phyloP scores from a whole-genome alignment of 2,329 filamentous ascomycete species.

The Aspergillus niger region DNA sequence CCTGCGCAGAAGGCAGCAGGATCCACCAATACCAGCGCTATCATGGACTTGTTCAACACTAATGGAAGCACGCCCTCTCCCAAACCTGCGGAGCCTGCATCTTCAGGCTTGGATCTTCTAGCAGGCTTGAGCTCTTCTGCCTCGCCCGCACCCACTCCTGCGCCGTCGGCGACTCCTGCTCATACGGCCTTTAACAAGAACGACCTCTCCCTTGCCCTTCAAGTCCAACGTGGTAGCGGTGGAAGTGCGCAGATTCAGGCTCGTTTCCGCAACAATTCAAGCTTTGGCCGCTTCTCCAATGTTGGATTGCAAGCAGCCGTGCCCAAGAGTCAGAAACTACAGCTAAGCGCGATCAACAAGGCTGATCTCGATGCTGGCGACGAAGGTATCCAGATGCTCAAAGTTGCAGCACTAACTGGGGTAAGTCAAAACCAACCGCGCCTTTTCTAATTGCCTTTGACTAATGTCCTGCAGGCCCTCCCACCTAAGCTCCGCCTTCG shows the following conservation, averaged over 20 bases:
- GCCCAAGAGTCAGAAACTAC: slow-evolving; percentile 92
- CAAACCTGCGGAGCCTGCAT: slow-evolving; percentile 51
- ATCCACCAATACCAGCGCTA: slow-evolving; percentile 65
- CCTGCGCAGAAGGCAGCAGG: slow-evolving; percentile 52
- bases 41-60: slow-evolving; percentile 84
- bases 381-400: slow-evolving; percentile 89
- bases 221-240: slow-evolving; percentile 71
- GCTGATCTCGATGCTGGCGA: slow-evolving; percentile 73
- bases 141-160: slow-evolving; percentile 54
- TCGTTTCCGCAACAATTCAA: slow-evolving; percentile 76
- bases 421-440: slow-evolving; percentile 63
- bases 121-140: slow-evolving; percentile 50
- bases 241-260: slow-evolving; percentile 79
- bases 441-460: slow-evolving; percentile 23
- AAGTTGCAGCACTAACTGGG: slow-evolving; percentile 78
- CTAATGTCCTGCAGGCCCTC: slow-evolving; percentile 59
- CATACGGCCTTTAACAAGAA: slow-evolving; percentile 85
- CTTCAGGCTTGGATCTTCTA: slow-evolving; percentile 37
- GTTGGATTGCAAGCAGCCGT: slow-evolving; percentile 93
- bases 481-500: slow-evolving; percentile 72
- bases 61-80: slow-evolving; percentile 51
- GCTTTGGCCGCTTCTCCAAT: slow-evolving; percentile 65
- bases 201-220: slow-evolving; percentile 76
- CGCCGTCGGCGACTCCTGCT: slow-evolving; percentile 48
- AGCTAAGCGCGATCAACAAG: slow-evolving; percentile 85